phyloP scores from a whole-genome alignment of 345 rosid genomes.

The Lenwebbia sp. region DNA sequence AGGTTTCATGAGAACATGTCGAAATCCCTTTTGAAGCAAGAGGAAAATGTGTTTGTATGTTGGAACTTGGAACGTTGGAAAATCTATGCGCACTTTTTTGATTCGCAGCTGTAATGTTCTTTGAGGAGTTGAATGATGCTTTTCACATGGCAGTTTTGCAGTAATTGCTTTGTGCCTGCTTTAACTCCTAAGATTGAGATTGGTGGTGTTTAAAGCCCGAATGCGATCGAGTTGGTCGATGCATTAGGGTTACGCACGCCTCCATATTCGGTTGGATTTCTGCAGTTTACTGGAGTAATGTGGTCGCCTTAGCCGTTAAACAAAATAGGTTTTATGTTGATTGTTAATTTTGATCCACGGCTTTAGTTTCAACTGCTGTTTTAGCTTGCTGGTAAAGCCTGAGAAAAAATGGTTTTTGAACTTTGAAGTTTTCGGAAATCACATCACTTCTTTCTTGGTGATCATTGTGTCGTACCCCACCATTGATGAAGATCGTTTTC shows the following conservation, averaged over 20 bases:
- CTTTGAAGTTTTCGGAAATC: not conserved
- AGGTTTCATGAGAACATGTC: not conserved
- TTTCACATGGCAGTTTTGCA: slow-evolving; percentile 4
- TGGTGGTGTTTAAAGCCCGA: slow-evolving; percentile 34
- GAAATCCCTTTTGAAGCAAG: not conserved
- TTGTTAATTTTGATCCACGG: not conserved
- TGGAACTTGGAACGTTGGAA: not conserved
- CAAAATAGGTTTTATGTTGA: not conserved
- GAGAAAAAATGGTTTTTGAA: not conserved
- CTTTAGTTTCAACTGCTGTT: not conserved
- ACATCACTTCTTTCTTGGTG: not conserved
- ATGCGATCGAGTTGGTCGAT: slow-evolving; percentile 1
- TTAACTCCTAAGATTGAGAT: slow-evolving; percentile 5
- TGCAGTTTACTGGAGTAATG: not conserved
- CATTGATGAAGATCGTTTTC: not conserved
- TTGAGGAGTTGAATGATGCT: not conserved
- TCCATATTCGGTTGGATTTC: slow-evolving; percentile 1
- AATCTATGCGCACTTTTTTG: not conserved
- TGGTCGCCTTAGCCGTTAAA: not conserved
- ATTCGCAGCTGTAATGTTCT: not conserved
- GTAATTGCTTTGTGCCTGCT: slow-evolving; percentile 4
- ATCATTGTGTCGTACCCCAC: not conserved
- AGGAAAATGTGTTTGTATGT: not conserved
- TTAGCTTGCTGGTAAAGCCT: not conserved
- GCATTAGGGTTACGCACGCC: slow-evolving; percentile 27